A percentile compares a stretch with the other conserved stretches of the same genome.
phyloP scores from a whole-genome alignment of 108 stramenopile species.

The Craspedostauros australis region DNA sequence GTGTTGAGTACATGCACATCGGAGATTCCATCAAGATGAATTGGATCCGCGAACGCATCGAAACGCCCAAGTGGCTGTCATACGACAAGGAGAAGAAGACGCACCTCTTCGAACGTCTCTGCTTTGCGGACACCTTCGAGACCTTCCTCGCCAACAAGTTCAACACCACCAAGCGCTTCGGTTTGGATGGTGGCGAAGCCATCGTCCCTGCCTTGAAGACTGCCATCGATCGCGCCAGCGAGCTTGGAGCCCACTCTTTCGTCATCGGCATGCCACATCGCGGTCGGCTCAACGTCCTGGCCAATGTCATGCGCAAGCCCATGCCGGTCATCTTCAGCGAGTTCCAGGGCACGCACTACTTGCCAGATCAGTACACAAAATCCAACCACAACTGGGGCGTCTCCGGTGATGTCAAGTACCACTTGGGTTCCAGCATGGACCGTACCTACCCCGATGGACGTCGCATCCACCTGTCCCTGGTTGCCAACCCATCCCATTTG shows the following conservation, averaged over 20 bases:
- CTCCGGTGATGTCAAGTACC: constrained; percentile 99
- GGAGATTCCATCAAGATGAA: constrained; percentile 85
- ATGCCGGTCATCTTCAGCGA: constrained; percentile 97
- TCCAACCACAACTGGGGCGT: constrained; percentile 74
- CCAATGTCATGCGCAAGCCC: constrained; percentile 99
- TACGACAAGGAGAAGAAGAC: constrained; percentile 82
- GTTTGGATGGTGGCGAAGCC: constrained; percentile 95
- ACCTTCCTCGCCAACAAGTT: constrained; percentile 95
- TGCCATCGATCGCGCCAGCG: constrained; percentile 93
- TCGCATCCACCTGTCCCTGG: constrained; percentile 88
- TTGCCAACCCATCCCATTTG: constrained; percentile 98
- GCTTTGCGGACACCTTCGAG: constrained; percentile 97
- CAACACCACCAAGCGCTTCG: constrained; percentile 99
- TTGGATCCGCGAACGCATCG: constrained; percentile 96
- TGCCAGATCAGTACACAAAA: constrained; percentile 69
- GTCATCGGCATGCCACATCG: constrained; percentile 99
- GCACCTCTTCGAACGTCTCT: constrained; percentile 91
- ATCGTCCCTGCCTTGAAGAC: constrained; percentile 94
- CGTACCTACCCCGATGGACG: constrained; percentile 97
- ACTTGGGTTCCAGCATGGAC: constrained; percentile 97
- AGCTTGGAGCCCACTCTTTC: constrained; percentile 92
- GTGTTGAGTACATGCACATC: constrained; percentile 99
- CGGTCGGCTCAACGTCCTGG: constrained; percentile 95
- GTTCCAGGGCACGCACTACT: constrained; percentile 95
- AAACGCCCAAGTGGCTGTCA: constrained; percentile 78